Evolutionary conservation across 2,329 filamentous ascomycete genomes (phyloP).

Genomic region (Teratosphaeria destructans): DNA sequence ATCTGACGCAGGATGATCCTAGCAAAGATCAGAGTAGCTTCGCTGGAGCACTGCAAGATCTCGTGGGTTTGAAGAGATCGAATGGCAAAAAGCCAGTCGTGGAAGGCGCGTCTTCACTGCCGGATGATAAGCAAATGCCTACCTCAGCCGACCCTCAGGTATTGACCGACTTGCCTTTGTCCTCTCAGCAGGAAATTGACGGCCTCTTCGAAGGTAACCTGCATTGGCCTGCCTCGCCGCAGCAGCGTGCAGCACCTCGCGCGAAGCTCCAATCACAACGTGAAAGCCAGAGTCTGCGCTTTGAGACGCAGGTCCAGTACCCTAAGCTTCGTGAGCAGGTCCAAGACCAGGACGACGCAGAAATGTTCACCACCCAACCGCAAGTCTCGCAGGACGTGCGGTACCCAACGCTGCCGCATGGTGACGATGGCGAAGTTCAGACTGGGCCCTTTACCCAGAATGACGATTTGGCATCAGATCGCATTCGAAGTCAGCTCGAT

Average conservation of each 20-base stretch:
- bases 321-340: neutral
- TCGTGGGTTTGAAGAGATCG: neutral
- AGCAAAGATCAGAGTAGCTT: neutral
- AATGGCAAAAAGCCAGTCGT: neutral
- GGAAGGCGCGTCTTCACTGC: neutral
- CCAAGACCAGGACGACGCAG: neutral
- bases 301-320: slow-evolving; percentile 2
- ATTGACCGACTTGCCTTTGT: neutral
- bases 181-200: slow-evolving; percentile 7
- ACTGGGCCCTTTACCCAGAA: neutral
- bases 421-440: neutral
- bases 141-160: neutral
- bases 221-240: slow-evolving; percentile 7
- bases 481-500: neutral
- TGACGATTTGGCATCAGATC: neutral
- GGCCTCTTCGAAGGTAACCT: slow-evolving; percentile 3
- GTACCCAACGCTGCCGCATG: neutral
- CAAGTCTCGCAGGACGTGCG: neutral
- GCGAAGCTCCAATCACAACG: neutral
- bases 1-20: neutral
- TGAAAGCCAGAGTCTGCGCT: neutral
- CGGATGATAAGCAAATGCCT: neutral
- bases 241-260: neutral
- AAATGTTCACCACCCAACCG: slow-evolving; percentile 1
- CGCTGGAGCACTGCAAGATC: neutral